These are phyloP conservation scores for Rhynchosporium secalis DNA, from an alignment of 2,329 filamentous ascomycete species.

Conservation along the genomic window DNA sequence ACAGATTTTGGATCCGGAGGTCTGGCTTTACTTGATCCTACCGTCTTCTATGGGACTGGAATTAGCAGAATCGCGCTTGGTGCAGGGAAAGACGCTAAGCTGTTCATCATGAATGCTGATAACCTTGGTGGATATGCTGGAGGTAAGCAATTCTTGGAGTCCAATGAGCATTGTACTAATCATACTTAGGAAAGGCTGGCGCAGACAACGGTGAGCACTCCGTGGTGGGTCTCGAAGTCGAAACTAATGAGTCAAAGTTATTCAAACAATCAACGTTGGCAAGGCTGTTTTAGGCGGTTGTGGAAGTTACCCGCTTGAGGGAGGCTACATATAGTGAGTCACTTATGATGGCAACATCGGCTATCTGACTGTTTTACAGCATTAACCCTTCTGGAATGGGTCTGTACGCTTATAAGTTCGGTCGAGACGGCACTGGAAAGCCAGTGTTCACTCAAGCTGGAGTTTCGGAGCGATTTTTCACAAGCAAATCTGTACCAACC, in stretches of 20 bases:
- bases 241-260: constrained; percentile 13
- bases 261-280: constrained; percentile 16
- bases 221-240: too few species aligned
- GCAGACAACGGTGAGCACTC: neutral
- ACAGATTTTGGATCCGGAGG: constrained; percentile 19
- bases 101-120: constrained; percentile 20
- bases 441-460: constrained; percentile 19
- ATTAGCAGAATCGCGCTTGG: constrained; percentile 15
- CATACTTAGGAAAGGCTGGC: constrained; percentile 10
- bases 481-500: constrained; percentile 15
- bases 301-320: constrained; percentile 21
- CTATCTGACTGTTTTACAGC: neutral
- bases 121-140: constrained; percentile 19
- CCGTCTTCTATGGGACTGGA: constrained; percentile 16
- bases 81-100: constrained; percentile 15
- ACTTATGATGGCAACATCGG: neutral
- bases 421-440: constrained; percentile 9
- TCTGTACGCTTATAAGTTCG: constrained; percentile 19
- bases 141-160: neutral
- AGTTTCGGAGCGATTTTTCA: constrained; percentile 9
- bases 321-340: constrained; percentile 17
- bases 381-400: constrained; percentile 15
- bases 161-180: neutral
- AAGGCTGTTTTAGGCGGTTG: constrained; percentile 9
- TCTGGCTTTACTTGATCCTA: constrained; percentile 16